phyloP scores from a whole-genome alignment of 2,329 filamentous ascomycete species.

The Bisporella sp. region DNA sequence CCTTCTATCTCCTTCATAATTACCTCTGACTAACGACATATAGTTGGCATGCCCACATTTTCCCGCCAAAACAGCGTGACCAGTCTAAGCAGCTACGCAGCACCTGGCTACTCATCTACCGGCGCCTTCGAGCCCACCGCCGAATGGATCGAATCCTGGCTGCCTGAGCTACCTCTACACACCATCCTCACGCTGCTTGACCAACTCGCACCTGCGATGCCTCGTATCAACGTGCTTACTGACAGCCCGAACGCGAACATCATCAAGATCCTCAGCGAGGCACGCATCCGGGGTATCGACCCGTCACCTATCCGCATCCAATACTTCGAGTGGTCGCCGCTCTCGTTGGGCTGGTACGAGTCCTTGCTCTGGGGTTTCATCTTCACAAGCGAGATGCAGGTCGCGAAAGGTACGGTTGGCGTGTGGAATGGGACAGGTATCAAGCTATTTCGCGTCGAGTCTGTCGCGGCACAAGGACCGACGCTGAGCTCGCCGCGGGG shows the following conservation, averaged over 20 bases:
- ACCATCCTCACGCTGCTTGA: conserved; percentile 74
- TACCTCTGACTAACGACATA: conserved; percentile 9
- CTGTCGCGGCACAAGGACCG: conserved; percentile 72
- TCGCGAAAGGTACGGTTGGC: conserved; percentile 78
- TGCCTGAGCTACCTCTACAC: conserved; percentile 85
- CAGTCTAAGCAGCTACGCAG: conserved; percentile 63
- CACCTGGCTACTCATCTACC: conserved; percentile 46
- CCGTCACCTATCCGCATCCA: conserved; percentile 70
- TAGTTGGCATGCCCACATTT: conserved; percentile 68
- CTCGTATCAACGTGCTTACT: conserved; percentile 38
- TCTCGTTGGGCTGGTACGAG: conserved; percentile 93
- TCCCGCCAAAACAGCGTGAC: conserved; percentile 86
- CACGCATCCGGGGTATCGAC: conserved; percentile 66
- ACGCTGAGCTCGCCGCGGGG: conserved; percentile 79
- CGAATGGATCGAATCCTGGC: conserved; percentile 88
- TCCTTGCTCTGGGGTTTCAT: conserved; percentile 90
- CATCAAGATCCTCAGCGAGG: conserved; percentile 48
- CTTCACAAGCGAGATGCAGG: conserved; percentile 83
- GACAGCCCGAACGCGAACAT: conserved; percentile 38
- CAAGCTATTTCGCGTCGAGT: conserved; percentile 83
- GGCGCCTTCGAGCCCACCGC: conserved; percentile 71
- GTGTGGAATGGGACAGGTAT: conserved; percentile 91
- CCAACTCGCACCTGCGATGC: conserved; percentile 52
- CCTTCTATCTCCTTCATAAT: background rate
- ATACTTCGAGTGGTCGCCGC: conserved; percentile 87